Evolutionary conservation across 306 rosid genomes (phyloP).

Genomic region (Citrullus colocynthis): DNA sequence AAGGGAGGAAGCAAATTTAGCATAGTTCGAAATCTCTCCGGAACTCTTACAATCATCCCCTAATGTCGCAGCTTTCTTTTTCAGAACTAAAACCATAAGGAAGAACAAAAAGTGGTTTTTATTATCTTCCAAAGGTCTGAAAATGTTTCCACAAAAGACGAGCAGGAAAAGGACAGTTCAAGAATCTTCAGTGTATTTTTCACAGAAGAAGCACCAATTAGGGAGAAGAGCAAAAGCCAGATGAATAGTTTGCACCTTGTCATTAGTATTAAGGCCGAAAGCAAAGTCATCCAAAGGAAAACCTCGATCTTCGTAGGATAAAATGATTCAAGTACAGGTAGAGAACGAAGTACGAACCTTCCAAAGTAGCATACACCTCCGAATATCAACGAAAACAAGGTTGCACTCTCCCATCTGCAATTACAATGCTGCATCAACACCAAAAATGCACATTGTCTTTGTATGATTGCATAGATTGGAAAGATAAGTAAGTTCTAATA

Average conservation of each 20-base stretch:
- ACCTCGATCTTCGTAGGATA: not conserved
- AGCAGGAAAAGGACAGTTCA: not conserved
- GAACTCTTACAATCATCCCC: not conserved
- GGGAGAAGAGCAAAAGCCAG: not conserved
- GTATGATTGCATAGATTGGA: not conserved
- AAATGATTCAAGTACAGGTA: not conserved
- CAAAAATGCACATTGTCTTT: constrained; percentile 11
- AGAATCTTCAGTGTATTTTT: not conserved
- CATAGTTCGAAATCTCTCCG: not conserved
- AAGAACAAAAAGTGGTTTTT: not conserved
- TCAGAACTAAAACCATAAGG: not conserved
- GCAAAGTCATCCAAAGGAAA: not conserved
- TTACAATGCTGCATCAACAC: constrained; percentile 37
- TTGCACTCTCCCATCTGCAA: constrained; percentile 80
- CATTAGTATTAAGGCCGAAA: not conserved
- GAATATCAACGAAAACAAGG: constrained; percentile 52
- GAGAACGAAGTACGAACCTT: constrained; percentile 38
- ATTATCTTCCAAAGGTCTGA: not conserved
- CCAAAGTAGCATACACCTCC: constrained; percentile 73
- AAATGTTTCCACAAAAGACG: not conserved
- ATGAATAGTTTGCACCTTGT: not conserved
- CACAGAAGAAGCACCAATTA: not conserved
- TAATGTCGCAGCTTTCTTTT: not conserved
- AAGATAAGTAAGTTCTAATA: not conserved
- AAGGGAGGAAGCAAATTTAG: not conserved